phyloP scores from a whole-genome alignment of 495 filamentous ascomycete genomes.

The Penicillium parvum region DNA sequence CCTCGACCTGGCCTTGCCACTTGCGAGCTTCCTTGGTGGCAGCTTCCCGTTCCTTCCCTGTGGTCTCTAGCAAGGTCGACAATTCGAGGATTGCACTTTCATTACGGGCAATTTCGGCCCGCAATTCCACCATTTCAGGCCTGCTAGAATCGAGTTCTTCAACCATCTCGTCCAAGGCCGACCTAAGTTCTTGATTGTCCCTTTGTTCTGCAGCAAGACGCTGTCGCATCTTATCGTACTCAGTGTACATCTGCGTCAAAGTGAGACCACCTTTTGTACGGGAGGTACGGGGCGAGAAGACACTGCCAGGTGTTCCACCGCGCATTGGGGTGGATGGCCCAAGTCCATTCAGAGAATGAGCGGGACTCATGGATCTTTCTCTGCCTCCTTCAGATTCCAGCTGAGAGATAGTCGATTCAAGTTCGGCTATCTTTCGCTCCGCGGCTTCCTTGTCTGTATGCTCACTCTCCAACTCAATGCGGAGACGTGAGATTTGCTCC shows the following conservation, averaged over 20 bases:
- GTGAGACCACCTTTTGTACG: slow-evolving; percentile 55
- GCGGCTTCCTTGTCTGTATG: slow-evolving; percentile 64
- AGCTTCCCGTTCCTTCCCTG: slow-evolving; percentile 51
- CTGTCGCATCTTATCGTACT: slow-evolving; percentile 57
- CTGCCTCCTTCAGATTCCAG: slow-evolving; percentile 51
- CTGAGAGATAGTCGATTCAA: slow-evolving; percentile 68
- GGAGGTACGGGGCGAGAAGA: slow-evolving; percentile 55
- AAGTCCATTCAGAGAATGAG: slow-evolving; percentile 48
- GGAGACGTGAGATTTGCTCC: slow-evolving; percentile 71
- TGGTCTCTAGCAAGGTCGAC: slow-evolving; percentile 60
- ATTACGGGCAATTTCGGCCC: slow-evolving; percentile 49
- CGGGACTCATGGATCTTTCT: slow-evolving; percentile 47
- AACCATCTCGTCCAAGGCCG: slow-evolving; percentile 76
- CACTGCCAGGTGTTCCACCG: slow-evolving; percentile 45
- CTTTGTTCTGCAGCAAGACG: slow-evolving; percentile 62
- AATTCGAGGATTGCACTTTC: slow-evolving; percentile 72
- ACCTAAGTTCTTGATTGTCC: slow-evolving; percentile 62
- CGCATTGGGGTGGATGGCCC: slow-evolving; percentile 45
- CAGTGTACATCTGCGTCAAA: slow-evolving; percentile 64
- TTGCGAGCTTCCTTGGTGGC: slow-evolving; percentile 61
- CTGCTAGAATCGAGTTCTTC: slow-evolving; percentile 54
- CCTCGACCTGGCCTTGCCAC: slow-evolving; percentile 66
- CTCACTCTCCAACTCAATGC: slow-evolving; percentile 78
- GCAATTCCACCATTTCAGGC: slow-evolving; percentile 60
- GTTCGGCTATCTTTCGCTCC: slow-evolving; percentile 65